Conservation (phyloP, 202 grass and related monocot species). For the Carex arenaria region DNA sequence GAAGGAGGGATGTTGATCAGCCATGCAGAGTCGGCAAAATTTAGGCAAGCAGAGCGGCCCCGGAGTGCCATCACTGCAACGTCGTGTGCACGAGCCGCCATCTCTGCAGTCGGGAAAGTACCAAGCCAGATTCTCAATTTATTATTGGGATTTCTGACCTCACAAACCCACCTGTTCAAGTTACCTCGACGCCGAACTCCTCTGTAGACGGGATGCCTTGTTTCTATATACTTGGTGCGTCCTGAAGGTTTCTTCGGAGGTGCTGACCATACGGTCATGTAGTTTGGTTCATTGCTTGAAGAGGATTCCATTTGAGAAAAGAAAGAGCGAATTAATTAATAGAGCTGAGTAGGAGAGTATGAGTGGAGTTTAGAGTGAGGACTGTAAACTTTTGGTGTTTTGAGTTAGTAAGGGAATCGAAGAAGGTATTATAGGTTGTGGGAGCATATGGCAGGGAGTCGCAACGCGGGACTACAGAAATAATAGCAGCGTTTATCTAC, state of each 20-base stretch:
- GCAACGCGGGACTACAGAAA: background rate
- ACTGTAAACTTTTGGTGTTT: background rate
- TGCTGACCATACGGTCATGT: conserved; percentile 54
- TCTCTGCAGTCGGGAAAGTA: conserved; percentile 52
- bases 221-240: too few relatives aligned
- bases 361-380: background rate
- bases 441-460: background rate
- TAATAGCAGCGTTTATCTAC: background rate
- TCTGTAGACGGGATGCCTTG: conserved; percentile 56
- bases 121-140: conserved; percentile 64
- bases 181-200: conserved; percentile 48
- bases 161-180: conserved; percentile 61
- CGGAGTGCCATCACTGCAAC: conserved; percentile 44
- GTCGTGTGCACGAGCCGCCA: conserved; percentile 56
- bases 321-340: background rate
- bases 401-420: background rate
- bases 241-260: conserved; percentile 67
- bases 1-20: conserved; percentile 33
- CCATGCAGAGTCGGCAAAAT: conserved; percentile 72
- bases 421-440: background rate
- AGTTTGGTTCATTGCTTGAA: background rate
- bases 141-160: conserved; percentile 54
- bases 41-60: conserved; percentile 47
- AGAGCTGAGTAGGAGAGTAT: background rate
- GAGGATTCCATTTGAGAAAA: background rate